Evolutionary conservation across 1,284 basidiomycete species (phyloP).

Genomic region (Sphaerobolus stellatus): DNA sequence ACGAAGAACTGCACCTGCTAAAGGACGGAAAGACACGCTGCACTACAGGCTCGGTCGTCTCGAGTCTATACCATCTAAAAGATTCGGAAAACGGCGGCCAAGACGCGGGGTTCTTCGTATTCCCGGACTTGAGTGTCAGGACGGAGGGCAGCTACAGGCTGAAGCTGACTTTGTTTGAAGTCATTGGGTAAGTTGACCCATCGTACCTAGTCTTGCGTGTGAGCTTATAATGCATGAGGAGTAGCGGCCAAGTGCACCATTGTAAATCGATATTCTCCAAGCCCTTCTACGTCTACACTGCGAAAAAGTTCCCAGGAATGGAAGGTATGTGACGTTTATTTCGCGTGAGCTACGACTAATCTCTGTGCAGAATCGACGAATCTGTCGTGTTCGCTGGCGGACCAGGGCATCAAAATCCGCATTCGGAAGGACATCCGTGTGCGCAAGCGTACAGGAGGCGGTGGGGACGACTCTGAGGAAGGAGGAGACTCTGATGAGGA

Average conservation of each 20-base stretch:
- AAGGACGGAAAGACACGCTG: conserved; percentile 91
- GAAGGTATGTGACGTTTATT: conserved; percentile 57
- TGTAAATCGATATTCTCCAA: conserved; percentile 87
- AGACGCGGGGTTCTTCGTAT: conserved; percentile 91
- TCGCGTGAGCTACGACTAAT: not conserved
- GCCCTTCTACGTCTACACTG: conserved; percentile 88
- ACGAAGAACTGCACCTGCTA: conserved; percentile 90
- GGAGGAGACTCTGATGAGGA: conserved; percentile 9
- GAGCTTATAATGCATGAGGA: conserved; percentile 1
- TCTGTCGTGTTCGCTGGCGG: conserved; percentile 83
- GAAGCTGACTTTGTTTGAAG: conserved; percentile 91
- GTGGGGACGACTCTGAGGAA: conserved; percentile 3
- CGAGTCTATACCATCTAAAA: conserved; percentile 91
- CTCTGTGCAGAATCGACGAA: conserved; percentile 76
- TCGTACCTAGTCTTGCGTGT: not conserved
- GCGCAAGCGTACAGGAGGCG: conserved; percentile 54
- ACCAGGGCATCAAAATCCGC: conserved; percentile 91
- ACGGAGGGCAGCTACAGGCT: conserved; percentile 87
- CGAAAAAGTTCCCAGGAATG: conserved; percentile 94
- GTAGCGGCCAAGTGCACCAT: conserved; percentile 77
- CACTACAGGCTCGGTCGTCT: conserved; percentile 88
- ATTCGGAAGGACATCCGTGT: conserved; percentile 87
- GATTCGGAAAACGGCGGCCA: conserved; percentile 74
- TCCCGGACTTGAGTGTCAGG: conserved; percentile 82
- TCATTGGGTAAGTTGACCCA: conserved; percentile 71